These are phyloP conservation scores for Kondoa subrosea DNA, from an alignment of 768 basidiomycete genomes.

Conservation along the genomic window DNA sequence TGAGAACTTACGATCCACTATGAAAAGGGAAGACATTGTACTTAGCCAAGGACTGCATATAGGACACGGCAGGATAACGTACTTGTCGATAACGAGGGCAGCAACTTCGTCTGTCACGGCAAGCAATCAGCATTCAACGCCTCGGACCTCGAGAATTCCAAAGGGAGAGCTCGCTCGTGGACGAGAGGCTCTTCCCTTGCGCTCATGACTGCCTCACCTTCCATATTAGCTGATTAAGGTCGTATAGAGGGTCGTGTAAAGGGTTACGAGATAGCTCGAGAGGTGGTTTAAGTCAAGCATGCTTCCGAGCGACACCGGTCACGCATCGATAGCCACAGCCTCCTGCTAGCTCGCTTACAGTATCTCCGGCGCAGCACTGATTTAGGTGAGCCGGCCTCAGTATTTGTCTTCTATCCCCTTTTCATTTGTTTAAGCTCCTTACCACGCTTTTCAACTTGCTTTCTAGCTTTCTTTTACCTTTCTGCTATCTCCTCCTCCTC, in stretches of 20 bases:
- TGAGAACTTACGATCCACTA: background rate
- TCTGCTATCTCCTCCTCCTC: too few species aligned
- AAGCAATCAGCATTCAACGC: background rate
- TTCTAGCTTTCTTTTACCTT: too few species aligned
- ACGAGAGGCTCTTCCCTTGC: too few species aligned
- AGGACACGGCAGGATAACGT: slow-evolving; percentile 8
- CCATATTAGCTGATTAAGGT: slow-evolving; percentile 1
- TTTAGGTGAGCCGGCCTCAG: too few species aligned
- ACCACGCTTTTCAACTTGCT: too few species aligned
- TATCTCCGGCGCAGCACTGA: too few species aligned
- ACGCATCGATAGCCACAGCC: too few species aligned
- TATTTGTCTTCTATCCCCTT: too few species aligned
- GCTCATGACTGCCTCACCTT: background rate
- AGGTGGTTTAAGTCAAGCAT: too few species aligned
- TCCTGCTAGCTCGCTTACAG: too few species aligned
- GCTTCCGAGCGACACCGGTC: too few species aligned
- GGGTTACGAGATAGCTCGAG: background rate
- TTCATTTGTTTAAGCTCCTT: too few species aligned
- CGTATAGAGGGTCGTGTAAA: background rate
- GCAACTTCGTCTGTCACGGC: slow-evolving; percentile 26
- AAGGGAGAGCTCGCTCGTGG: background rate
- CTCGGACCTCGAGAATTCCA: background rate
- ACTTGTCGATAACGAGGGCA: slow-evolving; percentile 30
- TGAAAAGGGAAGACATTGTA: background rate
- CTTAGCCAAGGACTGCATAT: background rate